phyloP scores from a whole-genome alignment of 2,329 filamentous ascomycete genomes.

The Botrytis sinoallii region DNA sequence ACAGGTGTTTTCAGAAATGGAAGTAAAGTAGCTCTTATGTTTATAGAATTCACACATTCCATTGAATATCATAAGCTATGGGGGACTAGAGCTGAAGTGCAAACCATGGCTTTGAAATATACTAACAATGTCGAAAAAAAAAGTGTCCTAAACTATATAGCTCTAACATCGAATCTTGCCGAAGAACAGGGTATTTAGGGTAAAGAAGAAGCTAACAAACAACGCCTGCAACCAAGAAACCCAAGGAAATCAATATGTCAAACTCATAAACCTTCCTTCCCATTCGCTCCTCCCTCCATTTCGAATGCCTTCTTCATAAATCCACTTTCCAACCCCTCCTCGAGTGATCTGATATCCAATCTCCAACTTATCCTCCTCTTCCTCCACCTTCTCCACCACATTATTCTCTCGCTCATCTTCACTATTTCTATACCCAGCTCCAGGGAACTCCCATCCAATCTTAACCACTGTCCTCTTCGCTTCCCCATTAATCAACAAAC shows the following conservation, averaged over 20 bases:
- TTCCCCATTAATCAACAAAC: neutral
- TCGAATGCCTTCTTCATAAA: neutral
- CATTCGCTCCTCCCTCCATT: neutral
- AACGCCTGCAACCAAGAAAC: neutral
- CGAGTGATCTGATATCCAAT: neutral
- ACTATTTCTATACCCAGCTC: neutral
- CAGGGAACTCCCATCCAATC: slow-evolving; percentile 9
- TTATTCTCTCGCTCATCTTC: neutral
- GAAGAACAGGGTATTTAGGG: neutral
- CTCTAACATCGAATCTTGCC: neutral
- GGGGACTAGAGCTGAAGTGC: neutral
- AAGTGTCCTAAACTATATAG: neutral
- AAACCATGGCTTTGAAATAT: neutral
- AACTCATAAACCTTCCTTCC: slow-evolving; percentile 5
- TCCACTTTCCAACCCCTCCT: neutral
- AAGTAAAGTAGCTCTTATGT: neutral
- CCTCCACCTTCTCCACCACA: neutral
- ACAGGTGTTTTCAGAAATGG: neutral
- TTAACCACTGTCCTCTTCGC: neutral
- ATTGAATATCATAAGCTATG: fast-evolving
- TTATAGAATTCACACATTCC: neutral
- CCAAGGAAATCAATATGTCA: neutral
- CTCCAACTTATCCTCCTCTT: neutral
- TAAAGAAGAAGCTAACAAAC: neutral
- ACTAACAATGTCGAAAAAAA: neutral